phyloP scores from a whole-genome alignment of 768 basidiomycete genomes.

The Termitomyces bulborhizus region DNA sequence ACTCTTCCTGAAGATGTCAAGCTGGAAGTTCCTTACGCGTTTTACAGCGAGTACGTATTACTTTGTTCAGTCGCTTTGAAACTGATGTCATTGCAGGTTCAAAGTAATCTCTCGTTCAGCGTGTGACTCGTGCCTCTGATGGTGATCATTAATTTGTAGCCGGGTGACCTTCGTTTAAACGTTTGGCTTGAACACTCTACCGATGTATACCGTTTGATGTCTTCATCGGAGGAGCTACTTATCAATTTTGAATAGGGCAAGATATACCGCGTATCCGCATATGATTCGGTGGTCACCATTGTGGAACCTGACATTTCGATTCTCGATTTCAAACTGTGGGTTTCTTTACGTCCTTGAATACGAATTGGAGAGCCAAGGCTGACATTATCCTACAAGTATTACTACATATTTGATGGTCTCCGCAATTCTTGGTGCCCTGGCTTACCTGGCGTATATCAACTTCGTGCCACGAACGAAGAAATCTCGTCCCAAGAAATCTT shows the following conservation, averaged over 20 bases:
- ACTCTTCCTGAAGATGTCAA: constrained; percentile 50
- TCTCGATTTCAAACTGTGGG: constrained; percentile 79
- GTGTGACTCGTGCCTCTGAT: not conserved
- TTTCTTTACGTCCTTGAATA: not conserved
- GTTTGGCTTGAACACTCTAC: constrained; percentile 69
- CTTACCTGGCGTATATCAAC: constrained; percentile 59
- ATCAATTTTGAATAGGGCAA: constrained; percentile 33
- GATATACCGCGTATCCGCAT: constrained; percentile 59
- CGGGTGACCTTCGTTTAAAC: constrained; percentile 68
- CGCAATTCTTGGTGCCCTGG: constrained; percentile 54
- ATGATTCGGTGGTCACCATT: constrained; percentile 69
- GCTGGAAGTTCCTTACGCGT: constrained; percentile 62
- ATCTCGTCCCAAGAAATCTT: constrained; percentile 37
- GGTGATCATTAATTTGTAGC: constrained; percentile 31
- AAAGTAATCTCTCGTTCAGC: constrained; percentile 36
- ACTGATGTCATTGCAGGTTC: constrained; percentile 36
- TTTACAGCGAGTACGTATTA: constrained; percentile 73
- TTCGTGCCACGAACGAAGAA: constrained; percentile 65
- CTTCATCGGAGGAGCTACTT: not conserved
- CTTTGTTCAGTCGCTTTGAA: not conserved
- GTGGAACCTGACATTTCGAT: constrained; percentile 76
- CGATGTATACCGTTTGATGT: constrained; percentile 39
- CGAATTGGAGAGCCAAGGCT: not conserved
- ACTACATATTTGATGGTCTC: constrained; percentile 68
- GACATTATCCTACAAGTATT: constrained; percentile 28